phyloP scores from a whole-genome alignment of 2,329 filamentous ascomycete species.

The Aspergillus sp. region DNA sequence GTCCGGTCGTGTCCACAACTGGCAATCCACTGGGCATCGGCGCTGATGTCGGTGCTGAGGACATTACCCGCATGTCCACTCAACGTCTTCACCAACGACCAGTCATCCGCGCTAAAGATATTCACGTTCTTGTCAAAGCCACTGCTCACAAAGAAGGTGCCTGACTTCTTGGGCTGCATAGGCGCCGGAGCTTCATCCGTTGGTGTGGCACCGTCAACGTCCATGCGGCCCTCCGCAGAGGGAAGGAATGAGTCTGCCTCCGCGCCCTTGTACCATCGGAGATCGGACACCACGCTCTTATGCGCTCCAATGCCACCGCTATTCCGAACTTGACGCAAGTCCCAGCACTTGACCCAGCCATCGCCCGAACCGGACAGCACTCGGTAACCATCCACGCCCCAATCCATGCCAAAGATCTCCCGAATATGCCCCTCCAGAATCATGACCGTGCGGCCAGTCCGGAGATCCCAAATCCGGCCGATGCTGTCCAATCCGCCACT shows the following conservation, averaged over 20 bases:
- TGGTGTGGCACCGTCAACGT: conserved; percentile 30
- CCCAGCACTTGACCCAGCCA: conserved; percentile 98
- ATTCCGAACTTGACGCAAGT: conserved; percentile 83
- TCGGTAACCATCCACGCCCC: conserved; percentile 88
- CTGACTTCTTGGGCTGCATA: conserved; percentile 75
- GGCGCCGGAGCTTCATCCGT: conserved; percentile 25
- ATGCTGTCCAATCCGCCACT: conserved; percentile 94
- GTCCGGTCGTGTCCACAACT: conserved; percentile 93
- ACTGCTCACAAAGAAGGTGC: conserved; percentile 86
- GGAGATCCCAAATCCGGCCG: conserved; percentile 90
- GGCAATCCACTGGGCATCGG: conserved; percentile 86
- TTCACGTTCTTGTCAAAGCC: conserved; percentile 97
- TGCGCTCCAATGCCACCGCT: conserved; percentile 88
- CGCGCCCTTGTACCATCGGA: conserved; percentile 91
- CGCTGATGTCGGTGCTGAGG: conserved; percentile 83
- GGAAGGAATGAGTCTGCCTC: conserved; percentile 60
- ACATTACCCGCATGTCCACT: conserved; percentile 92
- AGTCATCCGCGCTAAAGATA: conserved; percentile 94
- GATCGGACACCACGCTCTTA: conserved; percentile 84
- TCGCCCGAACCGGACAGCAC: conserved; percentile 90
- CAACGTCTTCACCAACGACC: conserved; percentile 83
- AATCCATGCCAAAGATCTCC: conserved; percentile 90
- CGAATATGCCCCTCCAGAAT: conserved; percentile 91
- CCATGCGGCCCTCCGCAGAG: conserved; percentile 58
- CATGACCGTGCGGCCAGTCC: conserved; percentile 92